Evolutionary conservation across 1,284 basidiomycete genomes (phyloP).

Genomic region (Omphalotus olearius): DNA sequence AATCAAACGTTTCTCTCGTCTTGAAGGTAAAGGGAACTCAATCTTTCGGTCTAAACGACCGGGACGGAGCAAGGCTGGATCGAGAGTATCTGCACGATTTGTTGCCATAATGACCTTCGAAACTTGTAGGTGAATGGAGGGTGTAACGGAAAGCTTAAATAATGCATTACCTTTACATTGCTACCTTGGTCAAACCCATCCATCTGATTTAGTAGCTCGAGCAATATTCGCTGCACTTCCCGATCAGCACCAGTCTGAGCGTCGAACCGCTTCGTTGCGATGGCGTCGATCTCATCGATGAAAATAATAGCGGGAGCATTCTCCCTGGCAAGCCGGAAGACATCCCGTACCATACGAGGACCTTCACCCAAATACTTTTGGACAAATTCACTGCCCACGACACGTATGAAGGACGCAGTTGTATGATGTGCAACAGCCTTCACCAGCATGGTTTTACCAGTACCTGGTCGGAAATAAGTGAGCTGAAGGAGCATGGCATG

Average conservation of each 20-base stretch:
- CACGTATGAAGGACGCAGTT: slow-evolving; percentile 95
- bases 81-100: slow-evolving; percentile 93
- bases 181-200: slow-evolving; percentile 99
- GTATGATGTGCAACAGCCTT: slow-evolving; percentile 99
- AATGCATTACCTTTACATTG: slow-evolving; percentile 84
- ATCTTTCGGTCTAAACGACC: slow-evolving; percentile 99
- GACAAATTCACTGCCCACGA: slow-evolving; percentile 97
- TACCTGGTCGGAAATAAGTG: slow-evolving; percentile 53
- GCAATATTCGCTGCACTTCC: slow-evolving; percentile 97
- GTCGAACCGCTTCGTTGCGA: slow-evolving; percentile 99
- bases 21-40: slow-evolving; percentile 93
- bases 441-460: slow-evolving; percentile 99
- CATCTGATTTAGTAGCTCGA: slow-evolving; percentile 99
- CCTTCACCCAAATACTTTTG: slow-evolving; percentile 99
- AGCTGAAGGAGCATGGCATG: slow-evolving; percentile 11
- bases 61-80: slow-evolving; percentile 95
- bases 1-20: slow-evolving; percentile 94
- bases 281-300: slow-evolving; percentile 99
- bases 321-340: slow-evolving; percentile 96
- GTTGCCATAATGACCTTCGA: slow-evolving; percentile 96
- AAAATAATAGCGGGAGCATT: slow-evolving; percentile 99
- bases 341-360: slow-evolving; percentile 99
- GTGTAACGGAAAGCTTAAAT: neutral
- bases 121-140: neutral
- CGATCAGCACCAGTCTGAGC: slow-evolving; percentile 99